A percentile compares a stretch with the other conserved stretches of the same genome.
These are phyloP conservation scores for Grigorovia transvaalensis DNA, from an alignment of 805 yeast species.

Conservation along the genomic window DNA sequence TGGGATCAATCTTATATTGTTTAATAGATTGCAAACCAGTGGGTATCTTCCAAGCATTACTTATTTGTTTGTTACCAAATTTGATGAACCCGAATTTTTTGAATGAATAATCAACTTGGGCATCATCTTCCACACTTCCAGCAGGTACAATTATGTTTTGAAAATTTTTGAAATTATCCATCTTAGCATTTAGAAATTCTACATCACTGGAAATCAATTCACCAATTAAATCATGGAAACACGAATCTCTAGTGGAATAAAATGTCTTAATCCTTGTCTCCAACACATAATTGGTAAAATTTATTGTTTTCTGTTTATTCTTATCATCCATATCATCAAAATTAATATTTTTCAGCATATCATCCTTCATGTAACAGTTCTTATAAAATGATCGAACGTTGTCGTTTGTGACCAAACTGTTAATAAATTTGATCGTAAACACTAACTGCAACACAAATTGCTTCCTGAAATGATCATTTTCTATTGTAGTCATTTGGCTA, in stretches of 20 bases:
- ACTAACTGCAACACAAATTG: slow-evolving; percentile 20
- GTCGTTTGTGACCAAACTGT: slow-evolving; percentile 9
- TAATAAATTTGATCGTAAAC: slow-evolving; percentile 11
- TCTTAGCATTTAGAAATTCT: slow-evolving; percentile 11
- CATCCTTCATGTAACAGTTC: slow-evolving; percentile 15
- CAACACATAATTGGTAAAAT: slow-evolving; percentile 10
- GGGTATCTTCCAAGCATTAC: slow-evolving; percentile 29
- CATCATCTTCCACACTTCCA: not conserved
- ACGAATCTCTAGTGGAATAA: slow-evolving; percentile 17
- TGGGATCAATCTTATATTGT: slow-evolving; percentile 15
- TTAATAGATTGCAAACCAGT: slow-evolving; percentile 32
- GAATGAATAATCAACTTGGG: slow-evolving; percentile 10
- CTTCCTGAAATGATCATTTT: slow-evolving; percentile 22
- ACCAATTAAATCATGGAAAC: slow-evolving; percentile 10
- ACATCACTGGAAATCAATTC: slow-evolving; percentile 10
- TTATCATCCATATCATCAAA: slow-evolving; percentile 8
- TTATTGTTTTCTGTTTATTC: slow-evolving; percentile 9
- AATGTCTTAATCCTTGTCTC: slow-evolving; percentile 14
- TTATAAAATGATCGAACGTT: slow-evolving; percentile 15
- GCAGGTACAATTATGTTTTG: slow-evolving; percentile 2
- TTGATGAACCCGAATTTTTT: slow-evolving; percentile 25
- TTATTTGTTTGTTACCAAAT: slow-evolving; percentile 26
- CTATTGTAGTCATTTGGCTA: slow-evolving; percentile 13
- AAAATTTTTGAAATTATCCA: slow-evolving; percentile 19
- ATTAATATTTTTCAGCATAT: slow-evolving; percentile 5